These are phyloP conservation scores for Choiromyces venosus DNA, from an alignment of 495 filamentous ascomycete species.

Conservation along the genomic window DNA sequence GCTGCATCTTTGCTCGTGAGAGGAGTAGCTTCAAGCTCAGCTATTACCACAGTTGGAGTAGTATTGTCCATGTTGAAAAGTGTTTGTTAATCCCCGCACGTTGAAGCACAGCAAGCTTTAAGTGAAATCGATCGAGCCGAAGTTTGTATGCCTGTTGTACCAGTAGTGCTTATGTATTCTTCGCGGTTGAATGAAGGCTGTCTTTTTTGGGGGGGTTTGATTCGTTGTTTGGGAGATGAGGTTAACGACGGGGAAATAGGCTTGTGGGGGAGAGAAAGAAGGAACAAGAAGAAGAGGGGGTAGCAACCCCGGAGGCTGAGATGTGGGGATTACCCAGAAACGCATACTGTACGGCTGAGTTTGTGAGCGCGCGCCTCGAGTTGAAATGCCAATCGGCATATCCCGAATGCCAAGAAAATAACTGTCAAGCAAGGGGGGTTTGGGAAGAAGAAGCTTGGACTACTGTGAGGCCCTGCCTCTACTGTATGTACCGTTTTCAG, in stretches of 20 bases:
- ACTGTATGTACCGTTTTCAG: not conserved
- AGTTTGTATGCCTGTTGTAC: not conserved
- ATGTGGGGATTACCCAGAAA: not conserved
- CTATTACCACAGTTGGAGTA: conserved; percentile 12
- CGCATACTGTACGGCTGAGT: not conserved
- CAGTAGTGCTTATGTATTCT: not conserved
- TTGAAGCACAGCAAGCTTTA: not conserved
- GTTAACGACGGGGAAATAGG: not conserved
- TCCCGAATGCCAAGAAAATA: conserved; percentile 18
- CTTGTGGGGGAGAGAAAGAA: not conserved
- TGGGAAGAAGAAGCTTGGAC: not conserved
- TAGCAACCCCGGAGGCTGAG: not conserved
- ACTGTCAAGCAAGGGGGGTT: not conserved
- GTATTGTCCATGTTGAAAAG: conserved; percentile 2
- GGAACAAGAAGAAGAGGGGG: not conserved
- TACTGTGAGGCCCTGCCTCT: not conserved
- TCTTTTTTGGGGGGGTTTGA: not conserved
- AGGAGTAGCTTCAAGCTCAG: conserved; percentile 27
- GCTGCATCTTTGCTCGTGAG: not conserved
- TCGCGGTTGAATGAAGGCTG: not conserved
- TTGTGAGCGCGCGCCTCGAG: not conserved
- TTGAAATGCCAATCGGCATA: conserved; percentile 16
- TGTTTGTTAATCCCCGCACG: not conserved
- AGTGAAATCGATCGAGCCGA: not conserved
- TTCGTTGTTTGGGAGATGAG: not conserved